Conservation (phyloP, 441 rosid genomes). For the Populus hybrid region DNA sequence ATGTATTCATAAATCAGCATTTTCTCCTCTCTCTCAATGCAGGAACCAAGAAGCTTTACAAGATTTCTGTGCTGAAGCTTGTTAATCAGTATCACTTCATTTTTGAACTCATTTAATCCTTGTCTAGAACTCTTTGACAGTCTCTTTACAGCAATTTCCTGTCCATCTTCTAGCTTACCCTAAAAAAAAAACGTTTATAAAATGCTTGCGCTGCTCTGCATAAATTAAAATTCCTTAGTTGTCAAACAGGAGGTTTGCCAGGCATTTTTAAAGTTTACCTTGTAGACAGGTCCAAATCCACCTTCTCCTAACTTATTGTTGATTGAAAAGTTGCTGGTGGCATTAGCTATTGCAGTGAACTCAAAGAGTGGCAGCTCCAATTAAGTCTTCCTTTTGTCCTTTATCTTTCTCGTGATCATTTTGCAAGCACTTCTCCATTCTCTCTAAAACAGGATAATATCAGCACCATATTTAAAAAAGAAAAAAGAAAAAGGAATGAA, state of each 20-base stretch:
- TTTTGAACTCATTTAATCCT: background rate
- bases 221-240: background rate
- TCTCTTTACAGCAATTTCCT: background rate
- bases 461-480: background rate
- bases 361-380: slow-evolving; percentile 34
- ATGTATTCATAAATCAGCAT: no score
- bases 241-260: background rate
- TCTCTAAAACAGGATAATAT: no score
- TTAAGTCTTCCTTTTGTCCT: slow-evolving; percentile 12
- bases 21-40: no score
- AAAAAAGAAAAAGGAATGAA: no score
- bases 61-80: no score
- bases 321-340: slow-evolving; percentile 31
- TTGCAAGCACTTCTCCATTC: background rate
- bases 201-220: background rate
- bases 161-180: background rate
- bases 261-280: slow-evolving; percentile 12
- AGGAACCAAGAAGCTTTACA: no score
- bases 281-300: slow-evolving; percentile 36
- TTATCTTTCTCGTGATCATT: background rate
- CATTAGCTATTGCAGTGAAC: slow-evolving; percentile 22
- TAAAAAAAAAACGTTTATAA: background rate
- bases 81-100: no score
- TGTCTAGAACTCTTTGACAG: background rate
- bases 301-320: slow-evolving; percentile 45